Evolutionary conservation across 2,329 filamentous ascomycete species (phyloP).

Genomic region (Aspergillus brunneoviolaceus): DNA sequence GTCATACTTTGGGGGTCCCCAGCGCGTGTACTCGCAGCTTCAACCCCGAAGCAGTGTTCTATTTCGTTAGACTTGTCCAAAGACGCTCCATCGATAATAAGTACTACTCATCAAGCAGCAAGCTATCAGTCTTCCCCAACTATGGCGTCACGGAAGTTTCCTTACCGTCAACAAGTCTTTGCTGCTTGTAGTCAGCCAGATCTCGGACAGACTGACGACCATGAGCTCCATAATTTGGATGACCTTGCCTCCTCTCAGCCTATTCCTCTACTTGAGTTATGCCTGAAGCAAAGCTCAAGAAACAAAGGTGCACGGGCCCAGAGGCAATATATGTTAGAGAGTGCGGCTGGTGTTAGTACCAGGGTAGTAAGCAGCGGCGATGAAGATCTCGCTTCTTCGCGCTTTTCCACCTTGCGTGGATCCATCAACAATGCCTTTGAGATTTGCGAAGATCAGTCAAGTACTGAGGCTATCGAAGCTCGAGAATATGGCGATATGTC

Average conservation of each 20-base stretch:
- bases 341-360: background rate
- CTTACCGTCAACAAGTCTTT: background rate
- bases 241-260: conserved; percentile 26
- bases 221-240: conserved; percentile 22
- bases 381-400: background rate
- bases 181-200: background rate
- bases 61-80: background rate
- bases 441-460: background rate
- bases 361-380: background rate
- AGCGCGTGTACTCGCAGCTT: background rate
- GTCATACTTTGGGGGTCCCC: background rate
- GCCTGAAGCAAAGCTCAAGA: conserved; percentile 17
- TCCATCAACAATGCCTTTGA: background rate
- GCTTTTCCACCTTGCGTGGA: background rate
- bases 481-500: background rate
- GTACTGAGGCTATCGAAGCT: background rate
- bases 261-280: conserved; percentile 23
- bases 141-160: conserved; percentile 10
- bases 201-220: background rate
- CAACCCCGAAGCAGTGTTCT: background rate
- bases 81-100: background rate
- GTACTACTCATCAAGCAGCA: background rate
- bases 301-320: conserved; percentile 21
- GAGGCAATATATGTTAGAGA: conserved; percentile 17
- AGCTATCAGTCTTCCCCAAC: background rate